phyloP scores from a whole-genome alignment of 2,329 filamentous ascomycete species.

The Penicillium fuscoglaucum region DNA sequence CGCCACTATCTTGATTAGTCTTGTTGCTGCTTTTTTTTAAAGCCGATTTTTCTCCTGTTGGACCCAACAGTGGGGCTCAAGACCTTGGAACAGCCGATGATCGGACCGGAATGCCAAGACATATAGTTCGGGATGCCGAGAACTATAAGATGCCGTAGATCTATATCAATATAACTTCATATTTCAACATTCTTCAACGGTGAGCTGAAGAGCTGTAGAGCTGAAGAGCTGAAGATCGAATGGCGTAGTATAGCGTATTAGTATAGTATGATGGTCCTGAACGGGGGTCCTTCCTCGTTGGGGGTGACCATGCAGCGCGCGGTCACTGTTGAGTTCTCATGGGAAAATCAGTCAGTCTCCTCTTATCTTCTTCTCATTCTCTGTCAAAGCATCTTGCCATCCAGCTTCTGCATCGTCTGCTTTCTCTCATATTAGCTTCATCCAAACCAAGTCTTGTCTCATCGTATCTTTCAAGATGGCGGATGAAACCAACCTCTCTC shows the following conservation, averaged over 20 bases:
- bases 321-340: not conserved
- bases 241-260: not conserved
- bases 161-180: not conserved
- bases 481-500: not conserved
- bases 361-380: not conserved
- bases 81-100: slow-evolving; percentile 19
- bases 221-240: too few relatives aligned
- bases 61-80: slow-evolving; percentile 20
- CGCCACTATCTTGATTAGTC: not conserved
- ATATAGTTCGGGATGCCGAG: slow-evolving; percentile 10
- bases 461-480: not conserved
- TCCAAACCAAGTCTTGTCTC: not conserved
- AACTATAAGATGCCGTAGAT: not conserved
- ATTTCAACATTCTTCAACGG: not conserved
- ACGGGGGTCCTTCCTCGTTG: not conserved
- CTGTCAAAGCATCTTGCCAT: not conserved
- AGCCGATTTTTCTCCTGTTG: slow-evolving; percentile 17
- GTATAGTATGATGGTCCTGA: too few relatives aligned
- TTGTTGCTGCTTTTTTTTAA: not conserved
- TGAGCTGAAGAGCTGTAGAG: too few relatives aligned
- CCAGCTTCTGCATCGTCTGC: not conserved
- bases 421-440: not conserved
- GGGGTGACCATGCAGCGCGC: not conserved
- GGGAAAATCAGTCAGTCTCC: not conserved
- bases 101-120: slow-evolving; percentile 25